phyloP scores from a whole-genome alignment of 2,329 filamentous ascomycete genomes.

The Fusarium tuaranense region DNA sequence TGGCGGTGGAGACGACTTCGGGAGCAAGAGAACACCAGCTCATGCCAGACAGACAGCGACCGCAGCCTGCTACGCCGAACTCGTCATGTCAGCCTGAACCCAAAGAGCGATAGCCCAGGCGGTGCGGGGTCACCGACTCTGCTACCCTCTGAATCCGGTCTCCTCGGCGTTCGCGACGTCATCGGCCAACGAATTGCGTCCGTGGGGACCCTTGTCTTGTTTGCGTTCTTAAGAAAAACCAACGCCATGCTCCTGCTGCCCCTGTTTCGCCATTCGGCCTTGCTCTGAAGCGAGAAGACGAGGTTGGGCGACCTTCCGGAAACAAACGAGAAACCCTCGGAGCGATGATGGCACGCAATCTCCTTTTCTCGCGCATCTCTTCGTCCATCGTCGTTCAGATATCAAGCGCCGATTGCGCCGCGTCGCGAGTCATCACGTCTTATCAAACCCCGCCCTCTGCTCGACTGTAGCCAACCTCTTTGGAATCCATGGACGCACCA shows the following conservation, averaged over 20 bases:
- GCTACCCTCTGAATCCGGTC: constrained; percentile 29
- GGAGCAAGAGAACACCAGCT: background rate
- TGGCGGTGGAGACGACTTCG: background rate
- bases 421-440: constrained; percentile 12
- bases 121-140: constrained; percentile 38
- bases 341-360: background rate
- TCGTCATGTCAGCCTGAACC: constrained; percentile 18
- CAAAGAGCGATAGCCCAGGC: background rate
- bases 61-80: constrained; percentile 29
- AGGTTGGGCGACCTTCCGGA: constrained; percentile 8
- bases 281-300: constrained; percentile 7
- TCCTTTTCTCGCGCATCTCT: background rate
- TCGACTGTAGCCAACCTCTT: constrained; percentile 18
- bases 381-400: background rate
- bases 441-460: constrained; percentile 31
- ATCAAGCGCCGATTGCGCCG: constrained; percentile 6
- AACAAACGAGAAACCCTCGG: background rate
- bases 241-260: constrained; percentile 26
- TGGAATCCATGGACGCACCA: background rate
- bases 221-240: background rate
- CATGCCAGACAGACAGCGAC: constrained; percentile 4
- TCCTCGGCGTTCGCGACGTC: constrained; percentile 37
- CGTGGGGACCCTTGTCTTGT: constrained; percentile 22
- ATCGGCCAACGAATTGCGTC: constrained; percentile 32
- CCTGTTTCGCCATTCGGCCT: constrained; percentile 8